A percentile compares a stretch with the other conserved stretches of the same genome.
Conservation (phyloP, 495 filamentous ascomycete species). For the Penicillium egyptiacum region DNA sequence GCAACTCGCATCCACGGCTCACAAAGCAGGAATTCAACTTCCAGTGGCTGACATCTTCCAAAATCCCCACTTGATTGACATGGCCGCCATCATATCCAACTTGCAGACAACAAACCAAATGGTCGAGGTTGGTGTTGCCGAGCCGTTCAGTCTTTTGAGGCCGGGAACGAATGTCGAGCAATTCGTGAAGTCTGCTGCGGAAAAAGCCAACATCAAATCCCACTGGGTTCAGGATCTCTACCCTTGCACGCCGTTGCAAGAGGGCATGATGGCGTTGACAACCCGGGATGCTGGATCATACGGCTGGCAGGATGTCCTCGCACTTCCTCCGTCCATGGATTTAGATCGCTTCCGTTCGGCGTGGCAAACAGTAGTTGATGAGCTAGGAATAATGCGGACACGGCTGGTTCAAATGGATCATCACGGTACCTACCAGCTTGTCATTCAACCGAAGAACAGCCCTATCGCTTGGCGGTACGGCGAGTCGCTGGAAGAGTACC, state of each 20-base stretch:
- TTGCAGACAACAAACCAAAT: neutral
- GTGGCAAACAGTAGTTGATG: conserved; percentile 36
- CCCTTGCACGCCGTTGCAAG: conserved; percentile 28
- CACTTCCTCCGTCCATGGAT: conserved; percentile 11
- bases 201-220: neutral
- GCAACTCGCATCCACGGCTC: conserved; percentile 24
- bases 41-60: conserved; percentile 34
- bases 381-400: conserved; percentile 52
- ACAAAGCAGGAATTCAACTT: conserved; percentile 14
- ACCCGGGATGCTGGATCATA: conserved; percentile 42
- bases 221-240: conserved; percentile 30
- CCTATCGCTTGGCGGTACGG: conserved; percentile 12
- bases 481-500: conserved; percentile 35
- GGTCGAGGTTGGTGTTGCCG: neutral
- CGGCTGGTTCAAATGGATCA: conserved; percentile 32
- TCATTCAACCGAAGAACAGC: conserved; percentile 17
- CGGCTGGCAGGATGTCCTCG: conserved; percentile 37
- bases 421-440: conserved; percentile 51
- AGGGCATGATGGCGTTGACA: conserved; percentile 21
- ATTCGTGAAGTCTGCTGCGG: neutral
- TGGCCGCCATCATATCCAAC: conserved; percentile 2
- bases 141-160: neutral
- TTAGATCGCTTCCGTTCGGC: conserved; percentile 36
- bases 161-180: neutral
- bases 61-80: conserved; percentile 33